phyloP scores from a whole-genome alignment of 1,284 basidiomycete species.

The Crocinoboletus sp. region DNA sequence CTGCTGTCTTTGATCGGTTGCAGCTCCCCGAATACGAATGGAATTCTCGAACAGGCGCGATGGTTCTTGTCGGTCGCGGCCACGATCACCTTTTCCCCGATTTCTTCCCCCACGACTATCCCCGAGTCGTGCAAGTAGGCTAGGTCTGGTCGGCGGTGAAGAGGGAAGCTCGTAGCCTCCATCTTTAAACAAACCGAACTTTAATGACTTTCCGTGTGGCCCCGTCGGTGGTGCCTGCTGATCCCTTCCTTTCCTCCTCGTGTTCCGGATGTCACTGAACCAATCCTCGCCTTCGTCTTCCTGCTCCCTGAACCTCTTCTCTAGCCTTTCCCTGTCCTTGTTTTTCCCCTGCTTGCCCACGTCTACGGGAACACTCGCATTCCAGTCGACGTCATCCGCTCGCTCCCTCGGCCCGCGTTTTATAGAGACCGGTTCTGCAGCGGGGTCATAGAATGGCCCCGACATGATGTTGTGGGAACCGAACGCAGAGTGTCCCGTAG shows the following conservation, averaged over 20 bases:
- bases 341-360: slow-evolving; percentile 61
- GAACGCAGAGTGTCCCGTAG: slow-evolving; percentile 71
- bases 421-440: slow-evolving; percentile 17
- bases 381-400: slow-evolving; percentile 33
- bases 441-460: slow-evolving; percentile 68
- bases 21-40: slow-evolving; percentile 31
- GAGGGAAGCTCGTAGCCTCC: slow-evolving; percentile 15
- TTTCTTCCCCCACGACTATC: slow-evolving; percentile 14
- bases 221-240: slow-evolving; percentile 6
- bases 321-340: slow-evolving; percentile 56
- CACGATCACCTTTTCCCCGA: slow-evolving; percentile 8
- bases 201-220: slow-evolving; percentile 32
- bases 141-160: slow-evolving; percentile 9
- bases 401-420: slow-evolving; percentile 17
- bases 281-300: slow-evolving; percentile 56
- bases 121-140: slow-evolving; percentile 30
- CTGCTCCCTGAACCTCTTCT: slow-evolving; percentile 43
- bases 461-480: slow-evolving; percentile 59
- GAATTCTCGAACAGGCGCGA: slow-evolving; percentile 5
- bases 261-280: slow-evolving; percentile 43
- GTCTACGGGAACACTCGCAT: slow-evolving; percentile 45
- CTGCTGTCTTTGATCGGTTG: slow-evolving; percentile 17
- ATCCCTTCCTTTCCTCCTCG: slow-evolving; percentile 23
- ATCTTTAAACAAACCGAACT: slow-evolving; percentile 35
- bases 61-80: slow-evolving; percentile 10